Conservation (phyloP, 805 yeast genomes). For the Candida coleopterorum region DNA sequence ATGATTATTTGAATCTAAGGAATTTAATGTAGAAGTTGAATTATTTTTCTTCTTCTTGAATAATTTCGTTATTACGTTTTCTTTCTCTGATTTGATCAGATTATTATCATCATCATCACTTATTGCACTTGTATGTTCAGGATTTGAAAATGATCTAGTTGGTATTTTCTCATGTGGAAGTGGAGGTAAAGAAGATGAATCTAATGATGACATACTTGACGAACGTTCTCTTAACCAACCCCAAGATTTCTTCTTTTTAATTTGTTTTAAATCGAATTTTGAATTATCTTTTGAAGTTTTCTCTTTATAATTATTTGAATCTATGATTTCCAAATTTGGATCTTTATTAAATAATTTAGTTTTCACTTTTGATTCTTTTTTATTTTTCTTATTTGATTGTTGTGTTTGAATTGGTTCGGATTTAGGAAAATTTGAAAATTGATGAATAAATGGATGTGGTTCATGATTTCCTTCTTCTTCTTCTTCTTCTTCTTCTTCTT, state of each 20-base stretch:
- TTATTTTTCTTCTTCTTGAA: conserved; percentile 21
- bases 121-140: conserved; percentile 24
- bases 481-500: not conserved
- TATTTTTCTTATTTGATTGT: not conserved
- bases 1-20: conserved; percentile 3
- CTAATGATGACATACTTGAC: conserved; percentile 26
- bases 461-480: not conserved
- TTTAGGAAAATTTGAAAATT: not conserved
- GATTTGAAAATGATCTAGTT: conserved; percentile 34
- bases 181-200: conserved; percentile 17
- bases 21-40: conserved; percentile 3
- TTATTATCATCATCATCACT: not conserved
- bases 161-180: conserved; percentile 15
- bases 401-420: not conserved
- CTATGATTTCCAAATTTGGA: conserved; percentile 10
- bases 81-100: conserved; percentile 21
- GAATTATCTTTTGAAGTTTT: conserved; percentile 9
- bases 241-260: conserved; percentile 38
- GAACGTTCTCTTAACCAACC: conserved; percentile 34
- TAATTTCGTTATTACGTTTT: conserved; percentile 36
- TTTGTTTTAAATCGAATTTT: conserved; percentile 2
- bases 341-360: conserved; percentile 7
- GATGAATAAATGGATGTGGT: not conserved
- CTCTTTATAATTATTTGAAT: conserved; percentile 7
- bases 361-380: conserved; percentile 6